Conservation (phyloP, 257 asterid species). For the Ajuga chamaepitys region DNA sequence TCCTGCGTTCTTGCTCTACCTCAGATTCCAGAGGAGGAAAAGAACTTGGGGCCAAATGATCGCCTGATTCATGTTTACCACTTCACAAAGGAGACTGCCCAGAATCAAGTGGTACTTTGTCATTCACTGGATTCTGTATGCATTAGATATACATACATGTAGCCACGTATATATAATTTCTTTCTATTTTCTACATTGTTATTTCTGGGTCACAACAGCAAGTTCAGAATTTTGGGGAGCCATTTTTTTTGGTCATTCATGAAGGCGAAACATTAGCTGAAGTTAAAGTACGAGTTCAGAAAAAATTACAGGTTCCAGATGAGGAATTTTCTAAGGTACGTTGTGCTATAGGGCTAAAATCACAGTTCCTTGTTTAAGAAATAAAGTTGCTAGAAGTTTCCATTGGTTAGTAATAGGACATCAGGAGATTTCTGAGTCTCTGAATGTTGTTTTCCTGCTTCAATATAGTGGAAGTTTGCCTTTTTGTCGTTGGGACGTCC, state of each 20-base stretch:
- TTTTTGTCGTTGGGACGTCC: slow-evolving; percentile 62
- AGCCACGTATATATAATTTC: neutral
- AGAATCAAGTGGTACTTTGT: slow-evolving; percentile 67
- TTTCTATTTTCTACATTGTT: neutral
- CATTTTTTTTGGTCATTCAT: slow-evolving; percentile 48
- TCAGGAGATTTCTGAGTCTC: neutral
- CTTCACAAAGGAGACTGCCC: slow-evolving; percentile 72
- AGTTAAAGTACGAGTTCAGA: slow-evolving; percentile 43
- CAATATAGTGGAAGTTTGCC: slow-evolving; percentile 69
- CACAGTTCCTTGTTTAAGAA: neutral
- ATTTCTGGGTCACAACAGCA: slow-evolving; percentile 22
- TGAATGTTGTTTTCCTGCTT: neutral
- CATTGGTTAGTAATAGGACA: neutral
- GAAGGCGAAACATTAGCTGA: slow-evolving; percentile 58
- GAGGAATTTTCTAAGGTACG: slow-evolving; percentile 53
- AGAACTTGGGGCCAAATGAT: slow-evolving; percentile 75
- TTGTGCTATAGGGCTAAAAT: neutral
- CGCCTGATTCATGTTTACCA: slow-evolving; percentile 86
- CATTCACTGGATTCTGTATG: neutral
- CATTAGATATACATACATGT: neutral
- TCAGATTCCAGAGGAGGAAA: slow-evolving; percentile 92
- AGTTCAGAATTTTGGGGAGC: slow-evolving; percentile 56
- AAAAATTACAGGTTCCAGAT: slow-evolving; percentile 46
- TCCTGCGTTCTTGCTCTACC: slow-evolving; percentile 5
- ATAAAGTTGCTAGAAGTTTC: neutral